Evolutionary conservation across 2,329 filamentous ascomycete genomes (phyloP).

Genomic region (Cryphonectria parasitica): DNA sequence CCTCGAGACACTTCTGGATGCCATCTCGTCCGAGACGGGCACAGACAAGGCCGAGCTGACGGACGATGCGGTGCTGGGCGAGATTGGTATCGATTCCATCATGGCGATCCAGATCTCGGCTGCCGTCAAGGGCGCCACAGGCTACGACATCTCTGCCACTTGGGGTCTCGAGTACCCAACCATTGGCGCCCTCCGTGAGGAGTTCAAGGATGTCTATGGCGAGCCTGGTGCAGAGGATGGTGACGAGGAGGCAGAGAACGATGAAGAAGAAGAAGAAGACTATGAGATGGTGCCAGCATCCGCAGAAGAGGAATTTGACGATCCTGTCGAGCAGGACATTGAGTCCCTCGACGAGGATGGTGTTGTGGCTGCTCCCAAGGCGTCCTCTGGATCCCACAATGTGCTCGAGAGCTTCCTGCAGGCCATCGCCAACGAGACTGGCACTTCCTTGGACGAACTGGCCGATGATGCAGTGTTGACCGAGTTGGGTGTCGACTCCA

Average conservation of each 20-base stretch:
- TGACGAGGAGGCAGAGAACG: background rate
- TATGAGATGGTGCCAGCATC: constrained; percentile 12
- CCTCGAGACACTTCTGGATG: constrained; percentile 11
- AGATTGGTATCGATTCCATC: constrained; percentile 38
- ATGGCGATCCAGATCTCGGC: constrained; percentile 34
- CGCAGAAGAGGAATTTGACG: constrained; percentile 13
- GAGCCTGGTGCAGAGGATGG: constrained; percentile 14
- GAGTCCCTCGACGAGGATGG: constrained; percentile 1
- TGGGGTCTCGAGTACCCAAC: constrained; percentile 20
- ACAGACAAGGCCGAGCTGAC: constrained; percentile 28
- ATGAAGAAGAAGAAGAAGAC: constrained; percentile 8
- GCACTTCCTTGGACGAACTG: constrained; percentile 31
- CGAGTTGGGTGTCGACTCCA: constrained; percentile 37
- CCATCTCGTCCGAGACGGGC: constrained; percentile 30
- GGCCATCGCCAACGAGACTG: constrained; percentile 33
- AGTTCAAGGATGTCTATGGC: constrained; percentile 17
- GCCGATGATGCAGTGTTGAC: constrained; percentile 30
- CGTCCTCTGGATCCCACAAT: background rate
- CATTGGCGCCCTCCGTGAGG: constrained; percentile 18
- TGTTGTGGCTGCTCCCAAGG: constrained; percentile 7
- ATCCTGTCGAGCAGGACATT: constrained; percentile 21
- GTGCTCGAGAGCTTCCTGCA: constrained; percentile 26
- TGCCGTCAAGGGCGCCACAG: constrained; percentile 14
- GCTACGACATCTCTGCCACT: constrained; percentile 22
- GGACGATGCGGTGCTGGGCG: constrained; percentile 33